Conservation (phyloP, 805 yeast genomes). For the Yarrowia alimentaria region DNA sequence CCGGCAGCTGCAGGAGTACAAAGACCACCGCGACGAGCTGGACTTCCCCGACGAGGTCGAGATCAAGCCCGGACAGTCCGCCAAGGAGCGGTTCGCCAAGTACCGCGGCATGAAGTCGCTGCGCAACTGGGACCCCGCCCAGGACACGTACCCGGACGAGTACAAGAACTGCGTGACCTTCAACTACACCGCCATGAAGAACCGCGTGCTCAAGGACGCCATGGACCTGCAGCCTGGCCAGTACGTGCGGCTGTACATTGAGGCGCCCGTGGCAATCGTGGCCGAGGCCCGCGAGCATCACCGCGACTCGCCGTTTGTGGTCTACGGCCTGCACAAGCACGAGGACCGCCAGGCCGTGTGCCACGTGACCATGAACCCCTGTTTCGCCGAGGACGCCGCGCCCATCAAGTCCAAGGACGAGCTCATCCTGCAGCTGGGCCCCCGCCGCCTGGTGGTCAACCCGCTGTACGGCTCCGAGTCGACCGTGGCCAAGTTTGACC, state of each 20-base stretch:
- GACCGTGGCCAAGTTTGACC: slow-evolving; percentile 81
- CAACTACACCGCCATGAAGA: slow-evolving; percentile 73
- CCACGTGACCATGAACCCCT: slow-evolving; percentile 87
- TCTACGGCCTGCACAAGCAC: slow-evolving; percentile 75
- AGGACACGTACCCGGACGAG: slow-evolving; percentile 73
- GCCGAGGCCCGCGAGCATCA: slow-evolving; percentile 56
- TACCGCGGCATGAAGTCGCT: slow-evolving; percentile 87
- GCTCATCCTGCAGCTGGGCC: slow-evolving; percentile 87
- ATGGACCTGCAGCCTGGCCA: slow-evolving; percentile 61
- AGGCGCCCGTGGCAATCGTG: slow-evolving; percentile 41
- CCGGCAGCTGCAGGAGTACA: slow-evolving; percentile 66
- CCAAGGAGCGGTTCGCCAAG: slow-evolving; percentile 66
- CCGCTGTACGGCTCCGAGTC: slow-evolving; percentile 81
- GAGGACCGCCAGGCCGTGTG: slow-evolving; percentile 85
- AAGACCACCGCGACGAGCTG: slow-evolving; percentile 69
- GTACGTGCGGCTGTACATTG: slow-evolving; percentile 57
- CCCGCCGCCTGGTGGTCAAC: slow-evolving; percentile 75
- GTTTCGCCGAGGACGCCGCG: slow-evolving; percentile 54
- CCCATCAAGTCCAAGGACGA: slow-evolving; percentile 83
- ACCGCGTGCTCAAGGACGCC: slow-evolving; percentile 62
- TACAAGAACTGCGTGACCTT: slow-evolving; percentile 76
- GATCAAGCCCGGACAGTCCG: slow-evolving; percentile 70
- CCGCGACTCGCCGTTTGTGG: slow-evolving; percentile 52
- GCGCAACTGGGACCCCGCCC: slow-evolving; percentile 86
- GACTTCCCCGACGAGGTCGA: slow-evolving; percentile 97